These are phyloP conservation scores for Pneumocystis sp. DNA, from an alignment of 1,139 yeast genomes.

Conservation along the genomic window DNA sequence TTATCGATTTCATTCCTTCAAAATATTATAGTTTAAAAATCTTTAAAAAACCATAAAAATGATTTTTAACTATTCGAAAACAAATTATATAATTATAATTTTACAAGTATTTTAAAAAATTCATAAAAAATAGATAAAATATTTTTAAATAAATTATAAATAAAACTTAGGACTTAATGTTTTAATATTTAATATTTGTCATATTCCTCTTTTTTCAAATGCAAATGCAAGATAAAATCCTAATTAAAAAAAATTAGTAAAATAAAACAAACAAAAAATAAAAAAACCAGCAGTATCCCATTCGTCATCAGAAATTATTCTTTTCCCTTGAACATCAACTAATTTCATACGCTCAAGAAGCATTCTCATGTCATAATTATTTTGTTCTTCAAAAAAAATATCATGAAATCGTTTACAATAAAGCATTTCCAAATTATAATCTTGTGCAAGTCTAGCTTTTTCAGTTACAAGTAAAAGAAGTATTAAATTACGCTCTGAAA, in stretches of 20 bases:
- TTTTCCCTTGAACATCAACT: slow-evolving; percentile 47
- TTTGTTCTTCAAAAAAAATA: slow-evolving; percentile 63
- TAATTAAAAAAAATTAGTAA: background rate
- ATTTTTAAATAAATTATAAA: background rate
- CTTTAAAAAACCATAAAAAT: background rate
- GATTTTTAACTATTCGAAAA: background rate
- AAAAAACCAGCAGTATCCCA: slow-evolving; percentile 61
- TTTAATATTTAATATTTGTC: background rate
- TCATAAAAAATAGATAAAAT: background rate
- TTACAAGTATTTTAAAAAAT: too few relatives aligned
- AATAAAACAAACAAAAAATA: background rate
- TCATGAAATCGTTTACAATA: slow-evolving; percentile 68
- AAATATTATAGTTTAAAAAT: background rate
- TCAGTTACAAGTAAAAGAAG: background rate
- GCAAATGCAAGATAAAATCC: slow-evolving; percentile 61
- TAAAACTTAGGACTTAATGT: background rate
- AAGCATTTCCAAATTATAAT: slow-evolving; percentile 58
- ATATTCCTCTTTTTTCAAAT: slow-evolving; percentile 36
- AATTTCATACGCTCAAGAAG: slow-evolving; percentile 42
- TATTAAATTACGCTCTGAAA: slow-evolving; percentile 50
- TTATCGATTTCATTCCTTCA: background rate
- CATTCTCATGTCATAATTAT: slow-evolving; percentile 38
- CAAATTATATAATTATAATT: too few relatives aligned
- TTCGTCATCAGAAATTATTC: slow-evolving; percentile 81
- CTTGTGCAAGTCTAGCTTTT: slow-evolving; percentile 31